Evolutionary conservation across 345 rosid genomes (phyloP), one percentile per base, ranked within the genome.

Genomic region (Limnanthes douglasii): DNA sequence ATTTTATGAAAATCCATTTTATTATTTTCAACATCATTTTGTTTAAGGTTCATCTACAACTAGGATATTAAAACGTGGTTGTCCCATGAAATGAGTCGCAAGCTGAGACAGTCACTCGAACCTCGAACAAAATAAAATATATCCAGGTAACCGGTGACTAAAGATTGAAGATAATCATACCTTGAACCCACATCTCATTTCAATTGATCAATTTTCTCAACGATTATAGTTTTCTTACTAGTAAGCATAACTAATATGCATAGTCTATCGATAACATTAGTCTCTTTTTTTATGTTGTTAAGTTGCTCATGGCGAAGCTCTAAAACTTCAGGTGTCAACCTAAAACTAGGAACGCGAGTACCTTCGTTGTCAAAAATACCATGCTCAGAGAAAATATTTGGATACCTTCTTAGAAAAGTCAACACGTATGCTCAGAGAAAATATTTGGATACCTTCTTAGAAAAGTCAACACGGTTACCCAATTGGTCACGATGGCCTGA

Each of bases 151-250:
- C 43, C 49, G 15, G 56, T 50, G 39, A 80, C 49, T 50, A 80
- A 25, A 0, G 60, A 47, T 38, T 46, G 51, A 27, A n/a, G n/a
- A 23, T 80, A 77, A 54, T 68, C 56, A 45, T 48, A 68, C 0
- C 93, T 93, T 57, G 80, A 46, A 21, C 96, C 96, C 31, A 80
- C 22, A 57, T 85, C 96, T 86, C 93, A 85, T 56, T 60, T 68
- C 36, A 74, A 68, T 64, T 80, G 93, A 28, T 85, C 86, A 43
- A 85, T 41, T 2, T 80, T 71, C 22, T 85, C 90, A 4, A 85
- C 32, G 33, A 83, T 72, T 43, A 85, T 78, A 11, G 47, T 57
- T 54, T 64, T 64, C 3, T 77, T 62, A 33, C 45, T 45, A 1
- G 88, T 72, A 24, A 85, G 77, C 96, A 76, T 80, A 37, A 85